Base-by-base conservation (phyloP, 192 early-diverging fungal genomes). In the Backusella parvicylindrica region DNA sequence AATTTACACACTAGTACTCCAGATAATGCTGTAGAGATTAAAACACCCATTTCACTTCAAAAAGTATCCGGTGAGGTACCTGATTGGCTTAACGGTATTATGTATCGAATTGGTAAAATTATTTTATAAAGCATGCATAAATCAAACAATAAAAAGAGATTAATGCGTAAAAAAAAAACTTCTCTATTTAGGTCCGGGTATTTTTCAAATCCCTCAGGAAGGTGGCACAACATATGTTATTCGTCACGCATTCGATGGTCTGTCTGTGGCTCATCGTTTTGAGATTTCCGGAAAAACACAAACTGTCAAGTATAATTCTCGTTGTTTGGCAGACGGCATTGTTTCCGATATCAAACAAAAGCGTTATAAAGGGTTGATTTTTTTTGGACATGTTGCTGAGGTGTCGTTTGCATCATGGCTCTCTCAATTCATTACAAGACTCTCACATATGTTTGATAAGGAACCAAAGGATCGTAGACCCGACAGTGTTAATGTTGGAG, bases 41-140 rank as follows among this genome's bases (percentile, higher is more conserved):
- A 71, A 21, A 71, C 73, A 6, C 83, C 83, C 0, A 68, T 77
- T 2, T 7, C 49, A 3, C 64, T 87, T 5, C 12, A 70, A 30
- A 47, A 75, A 28, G 78, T 84, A 33, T 75, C 74, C 18, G 87
- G 87, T 9, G 64, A 74, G 7, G 65, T 89, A 40, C 87, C 87
- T 37, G 37, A 74, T 11, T 89, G 87, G 87, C 64, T 89, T 36
- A 77, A 83, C 18, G 87, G 87, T 31, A 79, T 77, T 6, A 72
- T 89, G 60, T 87, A 86, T 50, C 80, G 87, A 30, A 71, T 79
- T 30, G 86, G 84, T 84, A 77, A 80, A n/a, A 40, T 28, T 60
- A 12, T n/a, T 60, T 60, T 12, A 60, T 60, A 9, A 26, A 28
- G 23, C 1, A 12, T 43, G 13, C 2, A 35, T 35, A 3, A 35